A percentile compares a stretch with the other conserved stretches of the same genome.
phyloP scores from a whole-genome alignment of 2,329 filamentous ascomycete species.

The Ilyonectria sp. region DNA sequence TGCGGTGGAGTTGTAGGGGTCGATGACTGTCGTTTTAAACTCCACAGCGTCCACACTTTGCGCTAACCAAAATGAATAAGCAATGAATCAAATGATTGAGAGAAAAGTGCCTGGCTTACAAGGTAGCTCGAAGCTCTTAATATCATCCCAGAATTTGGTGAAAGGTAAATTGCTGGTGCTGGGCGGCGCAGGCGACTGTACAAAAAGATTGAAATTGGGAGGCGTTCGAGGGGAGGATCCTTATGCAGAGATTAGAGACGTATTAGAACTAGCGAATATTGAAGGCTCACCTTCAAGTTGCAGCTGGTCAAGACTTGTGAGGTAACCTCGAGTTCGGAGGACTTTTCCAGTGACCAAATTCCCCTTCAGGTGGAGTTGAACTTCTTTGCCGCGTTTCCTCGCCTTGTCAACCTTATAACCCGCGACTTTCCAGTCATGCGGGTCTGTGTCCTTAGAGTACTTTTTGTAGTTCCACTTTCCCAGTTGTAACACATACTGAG shows the following conservation, averaged over 20 bases:
- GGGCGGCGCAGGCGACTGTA: neutral
- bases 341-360: no score
- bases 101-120: neutral
- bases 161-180: neutral
- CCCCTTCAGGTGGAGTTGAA: no score
- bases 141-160: neutral
- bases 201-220: neutral
- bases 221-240: neutral
- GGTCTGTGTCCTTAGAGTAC: no score
- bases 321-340: neutral
- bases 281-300: neutral
- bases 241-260: neutral
- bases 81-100: neutral
- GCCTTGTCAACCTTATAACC: no score
- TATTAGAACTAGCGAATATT: neutral
- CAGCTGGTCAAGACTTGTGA: neutral
- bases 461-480: no score
- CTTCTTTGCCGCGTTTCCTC: no score
- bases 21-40: neutral
- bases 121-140: neutral
- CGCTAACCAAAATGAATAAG: neutral
- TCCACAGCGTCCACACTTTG: neutral
- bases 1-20: neutral
- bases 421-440: no score
- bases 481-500: no score